Conservation (phyloP, 495 filamentous ascomycete species). For the Alectoria sarmentosa region DNA sequence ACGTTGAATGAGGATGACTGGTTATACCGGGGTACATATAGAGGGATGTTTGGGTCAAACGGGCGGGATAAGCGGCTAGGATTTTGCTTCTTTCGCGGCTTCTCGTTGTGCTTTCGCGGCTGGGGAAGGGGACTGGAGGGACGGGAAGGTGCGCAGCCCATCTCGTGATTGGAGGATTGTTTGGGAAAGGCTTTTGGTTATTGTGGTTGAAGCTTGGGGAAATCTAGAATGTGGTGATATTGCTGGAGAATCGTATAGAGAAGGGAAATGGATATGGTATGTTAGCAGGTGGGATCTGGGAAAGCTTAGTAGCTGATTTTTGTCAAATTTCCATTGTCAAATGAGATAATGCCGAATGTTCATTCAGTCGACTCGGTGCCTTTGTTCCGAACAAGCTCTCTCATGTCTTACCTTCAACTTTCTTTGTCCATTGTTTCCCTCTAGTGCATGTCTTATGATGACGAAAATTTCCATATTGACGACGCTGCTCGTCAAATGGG, state of each 20-base stretch:
- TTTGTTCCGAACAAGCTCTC: not conserved
- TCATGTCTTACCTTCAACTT: not conserved
- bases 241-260: not conserved
- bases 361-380: not conserved
- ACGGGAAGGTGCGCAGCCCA: conserved; percentile 2
- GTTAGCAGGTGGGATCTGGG: not conserved
- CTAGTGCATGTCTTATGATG: too few relatives aligned
- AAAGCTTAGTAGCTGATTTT: not conserved
- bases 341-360: not conserved
- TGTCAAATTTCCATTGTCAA: not conserved
- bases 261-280: not conserved
- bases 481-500: not conserved
- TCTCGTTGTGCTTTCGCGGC: not conserved
- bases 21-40: not conserved
- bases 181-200: not conserved
- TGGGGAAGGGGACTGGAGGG: not conserved
- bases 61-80: not conserved
- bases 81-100: not conserved
- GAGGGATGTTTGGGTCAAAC: not conserved
- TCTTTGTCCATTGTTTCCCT: not conserved
- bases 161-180: not conserved
- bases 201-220: not conserved
- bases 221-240: not conserved
- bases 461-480: too few relatives aligned
- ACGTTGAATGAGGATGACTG: not conserved